Base-by-base conservation (phyloP, 2,329 filamentous ascomycete genomes). In the Fusarium nisikadoi region DNA sequence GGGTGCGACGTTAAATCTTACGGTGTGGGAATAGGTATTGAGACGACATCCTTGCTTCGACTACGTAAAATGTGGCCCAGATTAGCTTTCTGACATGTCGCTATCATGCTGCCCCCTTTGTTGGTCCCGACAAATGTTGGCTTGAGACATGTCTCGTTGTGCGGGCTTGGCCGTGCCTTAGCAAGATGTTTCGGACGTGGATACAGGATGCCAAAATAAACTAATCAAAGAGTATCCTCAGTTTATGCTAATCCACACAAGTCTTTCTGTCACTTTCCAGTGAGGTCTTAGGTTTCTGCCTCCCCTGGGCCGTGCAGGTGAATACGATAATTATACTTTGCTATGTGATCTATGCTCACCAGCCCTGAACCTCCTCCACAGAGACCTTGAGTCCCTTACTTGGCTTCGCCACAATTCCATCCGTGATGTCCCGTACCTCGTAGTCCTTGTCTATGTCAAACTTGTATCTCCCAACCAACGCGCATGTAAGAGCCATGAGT, bases 321-420 rank as follows among this genome's bases (percentile, higher is more conserved):
- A 45, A 56, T 56, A 35, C 17, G 29, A 52, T 7, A 27, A 56
- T 27, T 17, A 10, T 20, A 4, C 25, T 52, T 45, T 35, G 19
- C 33, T 7, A 9, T 5, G 10, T 33, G 23, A 42, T 56, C 43
- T 41, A n/a, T 57, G 8, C 29, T 52, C 12, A 74, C 71, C 71
- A 73, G 2, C 70, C 70, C 13, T 73, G 39, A 3, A 71, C 12
- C 2, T 60, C 38, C 29, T 62, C 16, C 13, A 65, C 49, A 19
- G 25, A 53, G 5, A 74, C 68, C 10, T 41, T 59, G 6, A 74
- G 3, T 4, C 72, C 71, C 14, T 70, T 60, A 4, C 45, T 58
- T 0, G 72, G 72, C 29, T 74, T 74, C 8, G 72, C 72, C 6
- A 74, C 72, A 20, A 74, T 72, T 2, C 72, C 72, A 49, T 74